These are phyloP conservation scores for Epichloe sp. DNA, from an alignment of 2,329 filamentous ascomycete species.

Conservation along the genomic window DNA sequence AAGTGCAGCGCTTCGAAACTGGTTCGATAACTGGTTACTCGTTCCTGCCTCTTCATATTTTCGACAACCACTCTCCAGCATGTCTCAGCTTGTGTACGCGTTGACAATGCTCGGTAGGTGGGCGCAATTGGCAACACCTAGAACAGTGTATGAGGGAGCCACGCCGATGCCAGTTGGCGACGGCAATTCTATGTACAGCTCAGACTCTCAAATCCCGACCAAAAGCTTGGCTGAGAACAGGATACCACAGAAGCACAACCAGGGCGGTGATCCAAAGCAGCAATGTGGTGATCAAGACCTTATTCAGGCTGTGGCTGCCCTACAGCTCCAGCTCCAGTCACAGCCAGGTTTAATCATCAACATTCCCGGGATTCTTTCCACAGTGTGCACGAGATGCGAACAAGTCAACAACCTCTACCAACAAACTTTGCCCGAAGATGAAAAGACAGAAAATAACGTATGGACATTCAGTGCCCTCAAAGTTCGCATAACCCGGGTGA, in stretches of 20 bases:
- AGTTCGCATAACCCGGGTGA: conserved; percentile 31
- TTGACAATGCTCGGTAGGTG: conserved; percentile 37
- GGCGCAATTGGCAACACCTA: conserved; percentile 32
- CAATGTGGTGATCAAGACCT: conserved; percentile 22
- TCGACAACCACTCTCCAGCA: conserved; percentile 31
- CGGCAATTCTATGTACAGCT: conserved; percentile 11
- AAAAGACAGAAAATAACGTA: conserved; percentile 28
- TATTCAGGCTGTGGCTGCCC: conserved; percentile 24
- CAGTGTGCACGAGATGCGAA: conserved; percentile 29
- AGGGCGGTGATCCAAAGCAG: conserved; percentile 1
- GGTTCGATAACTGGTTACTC: conserved; percentile 35
- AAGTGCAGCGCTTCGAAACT: conserved; percentile 31
- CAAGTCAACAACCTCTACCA: conserved; percentile 26
- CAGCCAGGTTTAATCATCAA: conserved; percentile 34
- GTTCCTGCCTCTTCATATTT: conserved; percentile 30
- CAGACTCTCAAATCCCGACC: conserved; percentile 12
- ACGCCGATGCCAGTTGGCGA: conserved; percentile 15
- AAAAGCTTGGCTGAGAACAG: conserved; percentile 4
- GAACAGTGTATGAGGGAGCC: conserved; percentile 14
- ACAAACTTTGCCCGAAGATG: conserved; percentile 16
- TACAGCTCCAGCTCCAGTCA: conserved; percentile 27
- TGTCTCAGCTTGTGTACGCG: conserved; percentile 35
- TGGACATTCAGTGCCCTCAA: conserved; percentile 37
- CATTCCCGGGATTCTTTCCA: conserved; percentile 27
- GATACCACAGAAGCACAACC: neutral